A percentile compares a stretch with the other conserved stretches of the same genome.
These are phyloP conservation scores for Trametes versicolor DNA, from an alignment of 1,284 basidiomycete species.

Conservation along the genomic window DNA sequence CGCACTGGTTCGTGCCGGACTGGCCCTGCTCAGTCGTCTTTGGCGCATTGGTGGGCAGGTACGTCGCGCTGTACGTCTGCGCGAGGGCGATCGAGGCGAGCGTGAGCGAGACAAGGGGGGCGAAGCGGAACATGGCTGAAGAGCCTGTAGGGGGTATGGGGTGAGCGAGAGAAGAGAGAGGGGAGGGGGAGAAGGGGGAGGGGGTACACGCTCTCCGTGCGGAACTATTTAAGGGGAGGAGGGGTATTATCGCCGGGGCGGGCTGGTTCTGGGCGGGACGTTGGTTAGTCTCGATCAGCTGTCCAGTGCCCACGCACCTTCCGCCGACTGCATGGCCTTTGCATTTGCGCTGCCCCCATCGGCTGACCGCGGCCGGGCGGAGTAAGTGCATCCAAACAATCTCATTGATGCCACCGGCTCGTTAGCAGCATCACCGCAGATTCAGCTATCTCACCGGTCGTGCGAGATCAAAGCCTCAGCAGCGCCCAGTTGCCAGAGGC, in stretches of 20 bases:
- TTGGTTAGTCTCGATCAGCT: conserved; percentile 15
- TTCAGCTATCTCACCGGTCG: neutral
- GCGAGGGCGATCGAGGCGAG: conserved; percentile 38
- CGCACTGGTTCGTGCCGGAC: conserved; percentile 73
- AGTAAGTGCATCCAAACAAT: neutral
- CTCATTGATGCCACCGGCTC: neutral
- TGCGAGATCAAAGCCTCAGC: no score
- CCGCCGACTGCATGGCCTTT: neutral
- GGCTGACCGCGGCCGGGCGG: conserved; percentile 1
- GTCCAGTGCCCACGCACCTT: neutral
- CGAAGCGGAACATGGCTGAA: conserved; percentile 33
- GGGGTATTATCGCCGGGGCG: conserved; percentile 26
- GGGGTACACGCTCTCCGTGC: conserved; percentile 5
- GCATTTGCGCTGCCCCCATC: conserved; percentile 1
- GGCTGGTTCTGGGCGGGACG: conserved; percentile 9
- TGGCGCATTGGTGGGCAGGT: conserved; percentile 55
- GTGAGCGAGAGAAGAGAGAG: neutral
- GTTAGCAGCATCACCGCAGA: neutral
- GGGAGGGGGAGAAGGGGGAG: neutral
- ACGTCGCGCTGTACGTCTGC: conserved; percentile 51
- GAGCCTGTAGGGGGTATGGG: conserved; percentile 8
- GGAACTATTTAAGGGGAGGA: conserved; percentile 15
- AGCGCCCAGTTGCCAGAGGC: neutral
- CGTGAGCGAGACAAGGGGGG: conserved; percentile 31
- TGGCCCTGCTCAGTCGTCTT: conserved; percentile 67